phyloP scores from a whole-genome alignment of 164 flowering plant genomes.

The Stephania yunnanensis region DNA sequence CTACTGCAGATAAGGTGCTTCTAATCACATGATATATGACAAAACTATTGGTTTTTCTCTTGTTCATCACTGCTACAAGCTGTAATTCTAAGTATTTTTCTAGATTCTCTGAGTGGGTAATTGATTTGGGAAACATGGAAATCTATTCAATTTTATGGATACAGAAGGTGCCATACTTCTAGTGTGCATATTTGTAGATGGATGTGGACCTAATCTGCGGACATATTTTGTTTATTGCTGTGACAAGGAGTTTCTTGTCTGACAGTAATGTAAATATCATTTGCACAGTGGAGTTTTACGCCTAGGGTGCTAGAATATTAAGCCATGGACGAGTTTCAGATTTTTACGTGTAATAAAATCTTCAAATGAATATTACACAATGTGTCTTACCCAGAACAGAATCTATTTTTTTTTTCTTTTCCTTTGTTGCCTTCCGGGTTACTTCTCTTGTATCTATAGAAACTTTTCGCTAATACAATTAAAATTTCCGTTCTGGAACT shows the following conservation, averaged over 20 bases:
- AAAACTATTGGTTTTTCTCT: neutral
- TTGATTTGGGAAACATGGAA: neutral
- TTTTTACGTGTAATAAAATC: too few species aligned
- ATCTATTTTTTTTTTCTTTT: too few species aligned
- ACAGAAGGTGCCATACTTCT: neutral
- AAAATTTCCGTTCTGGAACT: too few species aligned
- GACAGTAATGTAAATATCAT: neutral
- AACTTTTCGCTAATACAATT: too few species aligned
- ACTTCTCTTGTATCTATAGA: too few species aligned
- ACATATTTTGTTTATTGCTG: neutral
- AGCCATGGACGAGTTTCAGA: too few species aligned
- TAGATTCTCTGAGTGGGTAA: neutral
- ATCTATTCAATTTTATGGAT: neutral
- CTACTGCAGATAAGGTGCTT: slow-evolving; percentile 32
- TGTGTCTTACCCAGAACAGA: too few species aligned
- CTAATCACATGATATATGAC: neutral
- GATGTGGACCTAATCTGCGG: neutral
- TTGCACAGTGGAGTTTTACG: too few species aligned
- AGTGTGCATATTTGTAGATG: neutral
- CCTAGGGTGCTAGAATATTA: too few species aligned
- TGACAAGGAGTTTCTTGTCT: neutral
- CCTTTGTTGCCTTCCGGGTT: too few species aligned
- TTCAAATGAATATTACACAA: too few species aligned
- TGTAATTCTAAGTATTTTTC: neutral
- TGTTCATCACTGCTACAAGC: neutral